Conservation (phyloP, 2,329 filamentous ascomycete species). For the Penicillium sp. region DNA sequence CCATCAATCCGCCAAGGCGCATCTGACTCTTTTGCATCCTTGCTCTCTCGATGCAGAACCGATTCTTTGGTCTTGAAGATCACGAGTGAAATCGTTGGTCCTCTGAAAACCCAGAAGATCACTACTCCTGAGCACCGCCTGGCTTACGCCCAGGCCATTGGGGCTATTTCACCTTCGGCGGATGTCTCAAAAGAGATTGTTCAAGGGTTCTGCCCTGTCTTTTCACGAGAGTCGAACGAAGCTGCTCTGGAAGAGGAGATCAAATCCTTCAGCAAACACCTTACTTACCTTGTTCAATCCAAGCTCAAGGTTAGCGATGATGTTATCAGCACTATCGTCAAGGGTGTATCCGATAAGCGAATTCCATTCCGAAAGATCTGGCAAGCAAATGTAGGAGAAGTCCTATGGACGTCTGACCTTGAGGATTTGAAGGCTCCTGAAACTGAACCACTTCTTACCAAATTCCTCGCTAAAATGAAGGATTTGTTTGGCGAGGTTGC, state of each 20-base stretch:
- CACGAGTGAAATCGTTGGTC: slow-evolving; percentile 71
- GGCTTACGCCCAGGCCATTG: slow-evolving; percentile 77
- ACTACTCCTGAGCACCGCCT: slow-evolving; percentile 80
- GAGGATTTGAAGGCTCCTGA: slow-evolving; percentile 49
- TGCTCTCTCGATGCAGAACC: slow-evolving; percentile 63
- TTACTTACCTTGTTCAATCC: slow-evolving; percentile 60
- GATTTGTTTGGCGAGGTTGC: slow-evolving; percentile 74
- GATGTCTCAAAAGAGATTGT: slow-evolving; percentile 65
- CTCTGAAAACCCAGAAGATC: slow-evolving; percentile 80
- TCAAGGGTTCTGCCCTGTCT: slow-evolving; percentile 63
- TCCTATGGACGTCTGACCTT: slow-evolving; percentile 59
- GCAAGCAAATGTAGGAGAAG: slow-evolving; percentile 70
- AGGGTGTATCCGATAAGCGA: slow-evolving; percentile 85
- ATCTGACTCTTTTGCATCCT: slow-evolving; percentile 67
- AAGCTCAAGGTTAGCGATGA: slow-evolving; percentile 62
- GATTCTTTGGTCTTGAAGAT: slow-evolving; percentile 61
- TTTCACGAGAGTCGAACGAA: slow-evolving; percentile 86
- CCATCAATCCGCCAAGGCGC: slow-evolving; percentile 71
- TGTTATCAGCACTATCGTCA: slow-evolving; percentile 68
- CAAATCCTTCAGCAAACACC: slow-evolving; percentile 64
- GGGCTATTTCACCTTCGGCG: slow-evolving; percentile 58
- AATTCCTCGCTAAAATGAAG: slow-evolving; percentile 49
- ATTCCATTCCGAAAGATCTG: slow-evolving; percentile 73
- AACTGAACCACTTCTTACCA: slow-evolving; percentile 47
- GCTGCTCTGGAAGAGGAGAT: slow-evolving; percentile 74